Conservation (phyloP, 495 filamentous ascomycete genomes). For the Aspergillus carlsbadensis region DNA sequence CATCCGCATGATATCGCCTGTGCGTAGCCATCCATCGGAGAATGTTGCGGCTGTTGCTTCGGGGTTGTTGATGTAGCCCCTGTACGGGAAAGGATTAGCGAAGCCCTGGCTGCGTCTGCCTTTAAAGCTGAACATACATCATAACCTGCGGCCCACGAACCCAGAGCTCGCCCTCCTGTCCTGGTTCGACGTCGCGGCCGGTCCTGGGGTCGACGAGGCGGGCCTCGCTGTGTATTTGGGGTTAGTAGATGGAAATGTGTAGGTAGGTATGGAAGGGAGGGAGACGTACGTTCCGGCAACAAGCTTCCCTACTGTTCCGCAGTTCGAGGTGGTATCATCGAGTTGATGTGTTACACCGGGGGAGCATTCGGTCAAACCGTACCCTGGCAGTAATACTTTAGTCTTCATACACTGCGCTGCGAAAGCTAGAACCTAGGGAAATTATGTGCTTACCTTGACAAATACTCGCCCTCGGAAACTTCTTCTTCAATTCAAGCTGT, state of each 20-base stretch:
- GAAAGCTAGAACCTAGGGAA: too few species aligned
- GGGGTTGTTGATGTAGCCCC: slow-evolving; percentile 6
- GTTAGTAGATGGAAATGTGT: neutral
- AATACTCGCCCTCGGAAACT: neutral
- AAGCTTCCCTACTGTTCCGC: slow-evolving; percentile 1
- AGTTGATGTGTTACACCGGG: neutral
- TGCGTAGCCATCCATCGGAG: slow-evolving; percentile 3
- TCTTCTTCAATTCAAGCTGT: slow-evolving; percentile 1
- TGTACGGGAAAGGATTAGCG: neutral
- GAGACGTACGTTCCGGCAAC: slow-evolving; percentile 2
- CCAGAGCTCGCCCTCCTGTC: slow-evolving; percentile 7
- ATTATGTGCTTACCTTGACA: too few species aligned
- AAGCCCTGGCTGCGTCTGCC: too few species aligned
- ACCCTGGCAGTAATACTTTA: too few species aligned
- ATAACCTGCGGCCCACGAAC: slow-evolving; percentile 4
- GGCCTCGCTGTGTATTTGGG: neutral
- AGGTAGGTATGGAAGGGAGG: too few species aligned
- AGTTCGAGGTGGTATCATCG: neutral
- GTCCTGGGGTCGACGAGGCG: slow-evolving; percentile 8
- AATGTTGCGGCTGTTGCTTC: neutral
- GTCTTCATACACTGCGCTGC: neutral
- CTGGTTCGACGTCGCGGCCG: neutral
- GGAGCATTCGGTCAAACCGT: slow-evolving; percentile 7
- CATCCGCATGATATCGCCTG: slow-evolving; percentile 8
- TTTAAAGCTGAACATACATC: too few species aligned